These are phyloP conservation scores for Penicillium taxi DNA, from an alignment of 495 filamentous ascomycete genomes.

Conservation along the genomic window DNA sequence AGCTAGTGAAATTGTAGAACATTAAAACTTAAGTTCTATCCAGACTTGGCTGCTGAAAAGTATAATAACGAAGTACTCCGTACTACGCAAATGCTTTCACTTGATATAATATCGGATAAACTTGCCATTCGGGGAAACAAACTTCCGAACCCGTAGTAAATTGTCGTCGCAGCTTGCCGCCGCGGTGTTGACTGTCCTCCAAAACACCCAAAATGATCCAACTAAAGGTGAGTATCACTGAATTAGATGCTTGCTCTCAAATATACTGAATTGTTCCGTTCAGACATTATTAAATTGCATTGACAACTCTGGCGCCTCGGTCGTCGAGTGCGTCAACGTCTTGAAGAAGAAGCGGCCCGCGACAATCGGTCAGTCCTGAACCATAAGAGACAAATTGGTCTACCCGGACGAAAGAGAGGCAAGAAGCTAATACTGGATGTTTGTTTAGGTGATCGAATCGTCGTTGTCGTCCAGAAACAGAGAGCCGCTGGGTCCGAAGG, in stretches of 20 bases:
- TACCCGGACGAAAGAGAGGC: too few species aligned
- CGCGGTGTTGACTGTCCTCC: slow-evolving; percentile 1
- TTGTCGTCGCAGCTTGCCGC: slow-evolving; percentile 12
- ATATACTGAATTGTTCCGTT: slow-evolving; percentile 3
- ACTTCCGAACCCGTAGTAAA: slow-evolving; percentile 17
- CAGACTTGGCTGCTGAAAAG: too few species aligned
- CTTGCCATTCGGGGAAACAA: slow-evolving; percentile 22
- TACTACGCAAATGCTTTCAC: too few species aligned
- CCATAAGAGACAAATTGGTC: background rate
- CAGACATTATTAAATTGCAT: slow-evolving; percentile 99
- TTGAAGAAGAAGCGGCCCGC: slow-evolving; percentile 84
- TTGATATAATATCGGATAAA: slow-evolving; percentile 14
- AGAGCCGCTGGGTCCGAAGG: slow-evolving; percentile 64
- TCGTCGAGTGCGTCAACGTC: slow-evolving; percentile 94
- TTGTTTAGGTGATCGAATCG: slow-evolving; percentile 79
- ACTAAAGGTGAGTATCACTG: slow-evolving; percentile 63
- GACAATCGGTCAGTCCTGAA: slow-evolving; percentile 65
- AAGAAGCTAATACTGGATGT: slow-evolving; percentile 5
- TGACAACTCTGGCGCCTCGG: slow-evolving; percentile 97
- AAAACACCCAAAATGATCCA: slow-evolving; percentile 77
- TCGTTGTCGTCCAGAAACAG: slow-evolving; percentile 96
- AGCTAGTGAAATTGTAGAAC: too few species aligned
- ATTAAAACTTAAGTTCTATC: too few species aligned
- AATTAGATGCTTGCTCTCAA: too few species aligned
- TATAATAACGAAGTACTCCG: too few species aligned